Evolutionary conservation across 2,329 filamentous ascomycete genomes (phyloP).

Genomic region (Microdochium paspali): DNA sequence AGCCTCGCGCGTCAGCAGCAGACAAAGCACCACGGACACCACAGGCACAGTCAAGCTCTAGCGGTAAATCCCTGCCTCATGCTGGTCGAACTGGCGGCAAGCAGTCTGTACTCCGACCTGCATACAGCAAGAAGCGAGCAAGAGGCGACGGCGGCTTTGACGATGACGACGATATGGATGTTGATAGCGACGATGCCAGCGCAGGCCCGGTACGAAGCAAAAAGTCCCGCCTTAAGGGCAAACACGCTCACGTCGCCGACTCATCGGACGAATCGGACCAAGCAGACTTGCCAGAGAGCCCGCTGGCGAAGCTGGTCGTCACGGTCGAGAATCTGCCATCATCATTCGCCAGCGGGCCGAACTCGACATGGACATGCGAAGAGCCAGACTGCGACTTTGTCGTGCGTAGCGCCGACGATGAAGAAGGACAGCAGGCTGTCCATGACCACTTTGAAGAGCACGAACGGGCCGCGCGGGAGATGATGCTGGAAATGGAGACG

Average conservation of each 20-base stretch:
- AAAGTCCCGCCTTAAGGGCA: conserved; percentile 7
- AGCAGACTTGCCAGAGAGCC: not conserved
- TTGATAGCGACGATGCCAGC: conserved; percentile 17
- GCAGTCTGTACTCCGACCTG: conserved; percentile 30
- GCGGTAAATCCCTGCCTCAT: conserved; percentile 11
- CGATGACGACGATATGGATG: conserved; percentile 27
- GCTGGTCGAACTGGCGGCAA: conserved; percentile 31
- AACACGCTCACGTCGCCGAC: conserved; percentile 2
- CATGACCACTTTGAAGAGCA: conserved; percentile 53
- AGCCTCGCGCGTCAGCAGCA: conserved; percentile 5
- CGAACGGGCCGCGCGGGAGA: conserved; percentile 41
- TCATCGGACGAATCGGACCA: conserved; percentile 3
- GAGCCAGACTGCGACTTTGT: conserved; percentile 55
- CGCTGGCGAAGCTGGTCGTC: conserved; percentile 26
- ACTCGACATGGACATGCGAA: conserved; percentile 58
- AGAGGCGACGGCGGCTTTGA: conserved; percentile 19
- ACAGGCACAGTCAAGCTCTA: conserved; percentile 6
- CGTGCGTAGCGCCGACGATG: conserved; percentile 51
- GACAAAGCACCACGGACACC: conserved; percentile 6
- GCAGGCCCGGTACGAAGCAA: conserved; percentile 10
- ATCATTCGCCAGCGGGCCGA: conserved; percentile 39
- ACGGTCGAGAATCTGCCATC: conserved; percentile 40
- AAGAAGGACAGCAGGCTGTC: conserved; percentile 46
- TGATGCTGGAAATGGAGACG: conserved; percentile 16
- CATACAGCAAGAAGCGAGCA: conserved; percentile 33